These are phyloP conservation scores for Claviceps humidiphila DNA, from an alignment of 2,329 filamentous ascomycete genomes.

Conservation along the genomic window DNA sequence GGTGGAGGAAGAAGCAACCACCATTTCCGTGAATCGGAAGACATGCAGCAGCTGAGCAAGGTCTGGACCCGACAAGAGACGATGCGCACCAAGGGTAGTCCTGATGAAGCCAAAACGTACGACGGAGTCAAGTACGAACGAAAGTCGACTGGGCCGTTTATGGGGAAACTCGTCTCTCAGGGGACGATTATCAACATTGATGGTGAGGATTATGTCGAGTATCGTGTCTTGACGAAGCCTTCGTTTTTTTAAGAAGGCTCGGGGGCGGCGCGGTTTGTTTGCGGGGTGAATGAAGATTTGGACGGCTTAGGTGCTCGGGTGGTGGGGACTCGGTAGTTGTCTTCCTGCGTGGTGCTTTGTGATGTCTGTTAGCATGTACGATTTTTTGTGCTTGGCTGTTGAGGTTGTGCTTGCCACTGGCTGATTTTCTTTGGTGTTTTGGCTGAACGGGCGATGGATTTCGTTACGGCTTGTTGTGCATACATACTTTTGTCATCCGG, in stretches of 20 bases:
- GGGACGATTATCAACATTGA: slow-evolving; percentile 51
- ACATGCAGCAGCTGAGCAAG: slow-evolving; percentile 39
- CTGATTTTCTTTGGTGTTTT: too few relatives aligned
- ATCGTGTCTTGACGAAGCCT: slow-evolving; percentile 50
- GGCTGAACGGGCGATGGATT: too few relatives aligned
- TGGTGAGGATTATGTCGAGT: slow-evolving; percentile 55
- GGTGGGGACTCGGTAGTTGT: too few relatives aligned
- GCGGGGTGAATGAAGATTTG: too few relatives aligned
- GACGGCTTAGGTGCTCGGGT: too few relatives aligned
- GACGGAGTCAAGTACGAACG: slow-evolving; percentile 49
- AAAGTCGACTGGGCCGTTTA: slow-evolving; percentile 45
- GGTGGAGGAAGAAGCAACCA: slow-evolving; percentile 11
- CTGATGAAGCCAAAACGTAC: slow-evolving; percentile 43
- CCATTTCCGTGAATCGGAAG: slow-evolving; percentile 31
- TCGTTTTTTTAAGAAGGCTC: slow-evolving; percentile 36
- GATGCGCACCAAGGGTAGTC: slow-evolving; percentile 26
- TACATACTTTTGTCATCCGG: too few relatives aligned
- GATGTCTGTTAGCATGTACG: not conserved
- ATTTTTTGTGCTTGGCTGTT: not conserved
- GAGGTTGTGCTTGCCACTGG: too few relatives aligned
- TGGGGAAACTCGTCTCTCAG: slow-evolving; percentile 49
- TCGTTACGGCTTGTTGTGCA: too few relatives aligned
- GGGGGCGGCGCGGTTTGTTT: not conserved
- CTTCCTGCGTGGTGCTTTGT: not conserved
- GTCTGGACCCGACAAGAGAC: slow-evolving; percentile 43